phyloP scores from a whole-genome alignment of 257 asterid genomes.

The Osmanthus fragrans region DNA sequence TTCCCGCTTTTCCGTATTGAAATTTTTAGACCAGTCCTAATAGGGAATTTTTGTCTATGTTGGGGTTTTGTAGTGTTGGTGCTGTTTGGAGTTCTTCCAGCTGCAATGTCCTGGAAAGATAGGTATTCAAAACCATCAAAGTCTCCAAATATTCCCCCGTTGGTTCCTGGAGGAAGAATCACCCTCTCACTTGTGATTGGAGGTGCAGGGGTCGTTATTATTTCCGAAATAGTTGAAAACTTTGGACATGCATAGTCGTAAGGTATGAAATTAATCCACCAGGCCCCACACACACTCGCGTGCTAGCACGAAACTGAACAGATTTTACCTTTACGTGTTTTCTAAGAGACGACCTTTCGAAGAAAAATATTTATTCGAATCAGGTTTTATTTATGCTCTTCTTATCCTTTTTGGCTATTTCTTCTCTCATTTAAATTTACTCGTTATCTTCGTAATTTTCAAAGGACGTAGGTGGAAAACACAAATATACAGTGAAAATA shows the following conservation, averaged over 20 bases:
- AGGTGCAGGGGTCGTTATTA: constrained; percentile 65
- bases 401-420: background rate
- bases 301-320: background rate
- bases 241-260: constrained; percentile 34
- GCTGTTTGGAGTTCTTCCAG: constrained; percentile 83
- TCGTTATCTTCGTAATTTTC: background rate
- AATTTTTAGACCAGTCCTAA: background rate
- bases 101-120: constrained; percentile 91
- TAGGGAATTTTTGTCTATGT: background rate
- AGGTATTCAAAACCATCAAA: constrained; percentile 46
- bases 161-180: constrained; percentile 85
- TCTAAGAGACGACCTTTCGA: background rate
- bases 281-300: constrained; percentile 23
- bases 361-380: background rate
- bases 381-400: background rate
- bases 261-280: constrained; percentile 42
- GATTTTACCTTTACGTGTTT: background rate
- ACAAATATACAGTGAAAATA: no score
- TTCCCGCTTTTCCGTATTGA: no score
- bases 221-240: constrained; percentile 56
- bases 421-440: no score
- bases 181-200: constrained; percentile 72
- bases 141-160: constrained; percentile 35
- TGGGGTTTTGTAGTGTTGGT: constrained; percentile 54
- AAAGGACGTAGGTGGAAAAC: no score